Percentiles rank a stretch among this genome's conserved stretches.
These are phyloP conservation scores for Schizochytrium sp. DNA, from an alignment of 108 stramenopile genomes.

Conservation along the genomic window DNA sequence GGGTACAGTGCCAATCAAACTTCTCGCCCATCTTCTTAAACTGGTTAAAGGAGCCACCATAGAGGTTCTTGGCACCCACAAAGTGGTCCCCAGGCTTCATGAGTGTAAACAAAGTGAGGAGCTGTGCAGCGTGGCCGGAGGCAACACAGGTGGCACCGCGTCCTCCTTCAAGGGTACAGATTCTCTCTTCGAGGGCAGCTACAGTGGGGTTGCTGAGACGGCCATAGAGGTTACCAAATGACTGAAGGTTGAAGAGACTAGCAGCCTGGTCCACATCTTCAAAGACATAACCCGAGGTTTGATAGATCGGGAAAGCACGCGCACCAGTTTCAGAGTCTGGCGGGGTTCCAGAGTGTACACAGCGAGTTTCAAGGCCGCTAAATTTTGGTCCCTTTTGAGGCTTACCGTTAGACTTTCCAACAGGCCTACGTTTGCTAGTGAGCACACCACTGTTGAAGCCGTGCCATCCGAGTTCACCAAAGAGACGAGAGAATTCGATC, in stretches of 20 bases:
- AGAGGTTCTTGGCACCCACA: slow-evolving; percentile 43
- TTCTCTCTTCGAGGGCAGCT: slow-evolving; percentile 24
- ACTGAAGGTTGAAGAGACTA: slow-evolving; percentile 84
- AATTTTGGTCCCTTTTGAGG: background rate
- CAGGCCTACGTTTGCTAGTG: slow-evolving; percentile 31
- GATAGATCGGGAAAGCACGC: slow-evolving; percentile 83
- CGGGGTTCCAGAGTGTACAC: background rate
- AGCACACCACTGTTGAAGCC: slow-evolving; percentile 32
- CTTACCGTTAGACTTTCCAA: background rate
- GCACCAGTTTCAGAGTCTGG: slow-evolving; percentile 58
- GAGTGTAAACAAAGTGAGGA: slow-evolving; percentile 28
- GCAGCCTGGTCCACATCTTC: slow-evolving; percentile 84
- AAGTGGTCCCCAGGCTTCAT: slow-evolving; percentile 40
- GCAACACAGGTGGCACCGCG: slow-evolving; percentile 44
- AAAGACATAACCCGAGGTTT: slow-evolving; percentile 83
- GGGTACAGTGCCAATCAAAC: slow-evolving; percentile 39
- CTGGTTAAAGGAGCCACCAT: slow-evolving; percentile 51
- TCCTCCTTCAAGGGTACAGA: slow-evolving; percentile 21
- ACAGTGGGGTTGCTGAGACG: slow-evolving; percentile 67
- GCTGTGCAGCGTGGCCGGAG: slow-evolving; percentile 49
- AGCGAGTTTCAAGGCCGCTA: slow-evolving; percentile 2
- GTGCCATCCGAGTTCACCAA: slow-evolving; percentile 59
- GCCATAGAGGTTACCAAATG: slow-evolving; percentile 88
- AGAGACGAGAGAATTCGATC: slow-evolving; percentile 47
- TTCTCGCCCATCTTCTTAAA: slow-evolving; percentile 41